Evolutionary conservation across 139 green algal genomes (phyloP).

Genomic region (Chlorella sp.): DNA sequence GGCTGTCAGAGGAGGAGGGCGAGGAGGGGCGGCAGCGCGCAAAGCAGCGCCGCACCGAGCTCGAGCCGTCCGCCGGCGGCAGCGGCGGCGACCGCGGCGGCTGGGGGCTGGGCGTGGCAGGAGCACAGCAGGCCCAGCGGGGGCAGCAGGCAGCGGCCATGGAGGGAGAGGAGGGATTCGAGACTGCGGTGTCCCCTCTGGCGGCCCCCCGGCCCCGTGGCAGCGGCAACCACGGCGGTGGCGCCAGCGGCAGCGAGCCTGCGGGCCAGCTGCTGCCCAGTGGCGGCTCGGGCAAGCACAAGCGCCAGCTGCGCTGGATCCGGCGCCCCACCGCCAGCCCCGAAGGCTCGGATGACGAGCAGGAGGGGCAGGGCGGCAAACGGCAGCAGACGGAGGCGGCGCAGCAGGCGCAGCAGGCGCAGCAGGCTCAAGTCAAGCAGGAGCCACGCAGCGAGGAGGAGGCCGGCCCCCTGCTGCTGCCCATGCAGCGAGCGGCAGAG

Average conservation of each 20-base stretch:
- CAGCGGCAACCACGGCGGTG: not conserved
- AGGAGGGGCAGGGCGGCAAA: not conserved
- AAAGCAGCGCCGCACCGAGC: too few species aligned
- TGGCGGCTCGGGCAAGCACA: constrained; percentile 12
- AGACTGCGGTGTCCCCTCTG: not conserved
- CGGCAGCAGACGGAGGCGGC: not conserved
- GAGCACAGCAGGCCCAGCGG: not conserved
- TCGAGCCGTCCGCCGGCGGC: too few species aligned
- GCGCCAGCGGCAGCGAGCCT: not conserved
- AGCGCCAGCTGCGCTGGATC: constrained; percentile 27
- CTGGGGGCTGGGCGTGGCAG: too few species aligned
- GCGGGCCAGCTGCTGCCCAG: not conserved
- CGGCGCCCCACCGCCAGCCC: not conserved
- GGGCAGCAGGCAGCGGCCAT: not conserved
- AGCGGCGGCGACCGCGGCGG: too few species aligned
- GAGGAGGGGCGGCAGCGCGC: too few species aligned
- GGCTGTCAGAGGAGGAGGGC: too few species aligned
- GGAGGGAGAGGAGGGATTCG: not conserved
- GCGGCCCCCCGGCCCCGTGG: too few species aligned
- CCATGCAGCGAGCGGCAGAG: constrained; percentile 2
- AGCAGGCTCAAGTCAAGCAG: not conserved
- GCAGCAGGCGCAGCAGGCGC: not conserved
- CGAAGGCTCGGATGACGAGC: not conserved
- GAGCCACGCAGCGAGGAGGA: not conserved
- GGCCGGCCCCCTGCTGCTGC: constrained; percentile 4